Evolutionary conservation across 2,329 filamentous ascomycete species (phyloP), one percentile per base, ranked within the genome.

Genomic region (Chalaropsis ovoidea): DNA sequence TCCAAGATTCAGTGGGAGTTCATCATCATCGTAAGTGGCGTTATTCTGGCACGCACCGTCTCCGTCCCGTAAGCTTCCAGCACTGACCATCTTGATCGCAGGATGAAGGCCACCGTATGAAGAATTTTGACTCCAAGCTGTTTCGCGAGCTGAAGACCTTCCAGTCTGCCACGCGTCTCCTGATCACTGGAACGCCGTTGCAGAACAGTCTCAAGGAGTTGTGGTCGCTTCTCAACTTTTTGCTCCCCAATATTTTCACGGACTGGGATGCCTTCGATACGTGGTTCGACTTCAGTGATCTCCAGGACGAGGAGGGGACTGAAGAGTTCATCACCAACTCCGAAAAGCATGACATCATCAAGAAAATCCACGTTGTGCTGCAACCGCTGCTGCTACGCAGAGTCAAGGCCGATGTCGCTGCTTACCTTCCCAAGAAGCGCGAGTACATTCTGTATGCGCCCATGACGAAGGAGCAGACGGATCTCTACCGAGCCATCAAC

Each of bases 391-490:
- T 99, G 1, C 79, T 99, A 0, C 84, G 94, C 0, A 82, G 94
- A 19, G 83, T 99, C 69, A 99, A 99, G 75, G 88, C 90, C 0
- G 94, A 99, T 71, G 94, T 99, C 0, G 93, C 95, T 65, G 86
- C 86, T 1, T 84, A 90, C 61, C 80, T 99, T n/a, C 94, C 94
- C 0, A 95, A 93, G 76, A 99, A 99, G 78, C 84, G 94, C 35
- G 94, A 99, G 74, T 99, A 99, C 70, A 89, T 99, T 2, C 78
- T 99, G 0, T 97, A 94, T 71, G 94, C 94, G 0, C 94, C 94
- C 0, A 85, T 99, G 76, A 96, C 91, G 0, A 82, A 86, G 27
- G 90, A 94, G 70, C 94, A 99, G 72, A 90, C 91, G 1, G 93
- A 96, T 66, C 76, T 99, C 0, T 99, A 99, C 72, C 85, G 86